A percentile compares a stretch with the other conserved stretches of the same genome.
Evolutionary conservation across 495 filamentous ascomycete genomes (phyloP).

Genomic region (Aspergillus biplanus): DNA sequence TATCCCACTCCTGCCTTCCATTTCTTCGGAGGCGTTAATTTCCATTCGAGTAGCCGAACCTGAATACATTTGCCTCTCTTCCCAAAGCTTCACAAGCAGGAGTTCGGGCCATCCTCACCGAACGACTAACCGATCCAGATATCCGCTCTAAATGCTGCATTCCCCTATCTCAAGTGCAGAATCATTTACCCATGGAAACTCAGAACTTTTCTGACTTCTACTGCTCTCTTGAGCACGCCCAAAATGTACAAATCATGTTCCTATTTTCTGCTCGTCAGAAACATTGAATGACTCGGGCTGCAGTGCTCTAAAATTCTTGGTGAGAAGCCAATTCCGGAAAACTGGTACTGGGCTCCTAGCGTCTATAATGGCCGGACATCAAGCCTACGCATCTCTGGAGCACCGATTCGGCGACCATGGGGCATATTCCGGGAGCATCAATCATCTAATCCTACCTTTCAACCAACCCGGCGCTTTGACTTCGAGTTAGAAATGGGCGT

Average conservation of each 20-base stretch:
- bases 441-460: constrained; percentile 61
- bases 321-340: neutral
- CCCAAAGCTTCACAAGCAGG: constrained; percentile 61
- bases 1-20: neutral
- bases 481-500: constrained; percentile 81
- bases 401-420: constrained; percentile 63
- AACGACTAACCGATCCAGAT: constrained; percentile 57
- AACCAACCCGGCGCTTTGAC: constrained; percentile 63
- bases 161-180: constrained; percentile 53
- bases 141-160: constrained; percentile 53
- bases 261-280: neutral
- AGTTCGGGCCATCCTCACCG: constrained; percentile 51
- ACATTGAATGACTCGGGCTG: neutral
- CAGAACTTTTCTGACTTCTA: constrained; percentile 89
- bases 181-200: constrained; percentile 75
- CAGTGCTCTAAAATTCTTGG: constrained; percentile 19
- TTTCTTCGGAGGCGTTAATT: too few relatives aligned
- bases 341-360: constrained; percentile 40
- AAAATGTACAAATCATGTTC: constrained; percentile 25
- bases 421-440: constrained; percentile 40
- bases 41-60: constrained; percentile 44
- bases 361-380: constrained; percentile 79
- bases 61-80: constrained; percentile 75
- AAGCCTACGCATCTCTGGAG: constrained; percentile 68
- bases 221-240: constrained; percentile 36